phyloP scores from a whole-genome alignment of 495 filamentous ascomycete species.

The Penicillium paxilli region DNA sequence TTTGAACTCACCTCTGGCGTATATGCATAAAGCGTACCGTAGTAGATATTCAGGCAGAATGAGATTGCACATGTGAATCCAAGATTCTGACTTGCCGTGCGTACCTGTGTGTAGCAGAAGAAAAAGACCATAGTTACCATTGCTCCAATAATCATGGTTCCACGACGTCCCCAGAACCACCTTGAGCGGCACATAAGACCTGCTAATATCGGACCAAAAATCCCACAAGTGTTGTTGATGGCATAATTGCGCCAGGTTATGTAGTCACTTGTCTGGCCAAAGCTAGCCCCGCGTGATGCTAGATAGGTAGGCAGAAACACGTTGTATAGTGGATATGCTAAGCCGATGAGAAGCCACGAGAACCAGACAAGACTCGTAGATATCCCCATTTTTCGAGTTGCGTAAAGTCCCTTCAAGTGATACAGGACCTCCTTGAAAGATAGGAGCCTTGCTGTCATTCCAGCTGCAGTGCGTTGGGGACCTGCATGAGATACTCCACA shows the following conservation, averaged over 20 bases:
- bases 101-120: slow-evolving; percentile 67
- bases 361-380: slow-evolving; percentile 67
- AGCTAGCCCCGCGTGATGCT: slow-evolving; percentile 42
- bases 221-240: slow-evolving; percentile 61
- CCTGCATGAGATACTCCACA: slow-evolving; percentile 12
- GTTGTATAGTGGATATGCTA: slow-evolving; percentile 70
- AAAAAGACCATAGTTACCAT: slow-evolving; percentile 65
- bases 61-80: slow-evolving; percentile 66
- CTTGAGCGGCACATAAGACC: slow-evolving; percentile 61
- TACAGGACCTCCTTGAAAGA: slow-evolving; percentile 50
- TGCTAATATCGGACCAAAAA: slow-evolving; percentile 65
- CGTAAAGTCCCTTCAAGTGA: slow-evolving; percentile 65
- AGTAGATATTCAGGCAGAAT: slow-evolving; percentile 71
- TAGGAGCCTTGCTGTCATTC: slow-evolving; percentile 35
- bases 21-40: slow-evolving; percentile 68
- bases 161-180: slow-evolving; percentile 57
- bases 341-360: slow-evolving; percentile 68
- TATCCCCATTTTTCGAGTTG: slow-evolving; percentile 57
- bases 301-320: slow-evolving; percentile 62
- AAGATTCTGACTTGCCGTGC: slow-evolving; percentile 57
- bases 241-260: slow-evolving; percentile 73
- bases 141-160: slow-evolving; percentile 67
- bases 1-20: slow-evolving; percentile 42
- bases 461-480: slow-evolving; percentile 32
- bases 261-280: slow-evolving; percentile 47